A percentile compares a stretch with the other conserved stretches of the same genome.
These are phyloP conservation scores for Evansstolkia leycettana DNA, from an alignment of 495 filamentous ascomycete genomes.

Conservation along the genomic window DNA sequence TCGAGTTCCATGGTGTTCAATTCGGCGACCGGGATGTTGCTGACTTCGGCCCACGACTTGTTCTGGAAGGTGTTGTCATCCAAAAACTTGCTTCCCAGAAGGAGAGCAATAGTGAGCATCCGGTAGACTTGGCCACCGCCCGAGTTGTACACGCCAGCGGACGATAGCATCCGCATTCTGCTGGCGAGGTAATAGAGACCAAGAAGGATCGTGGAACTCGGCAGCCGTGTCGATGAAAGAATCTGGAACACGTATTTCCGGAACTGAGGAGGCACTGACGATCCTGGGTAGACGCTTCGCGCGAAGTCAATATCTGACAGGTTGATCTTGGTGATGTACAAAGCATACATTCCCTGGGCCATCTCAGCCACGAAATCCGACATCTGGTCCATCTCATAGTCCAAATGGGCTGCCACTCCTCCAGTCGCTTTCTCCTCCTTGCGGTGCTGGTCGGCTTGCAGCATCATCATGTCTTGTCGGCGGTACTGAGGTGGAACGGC, in stretches of 20 bases:
- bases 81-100: conserved; percentile 94
- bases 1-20: conserved; percentile 85
- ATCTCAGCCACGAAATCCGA: conserved; percentile 94
- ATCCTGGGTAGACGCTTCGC: conserved; percentile 62
- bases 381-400: conserved; percentile 99
- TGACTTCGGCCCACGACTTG: conserved; percentile 97
- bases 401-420: conserved; percentile 89
- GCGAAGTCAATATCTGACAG: conserved; percentile 61
- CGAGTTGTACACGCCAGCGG: conserved; percentile 39
- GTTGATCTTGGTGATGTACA: conserved; percentile 47
- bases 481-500: conserved; percentile 32
- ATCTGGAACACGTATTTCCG: conserved; percentile 93
- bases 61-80: conserved; percentile 99
- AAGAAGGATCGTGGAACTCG: conserved; percentile 87
- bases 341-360: conserved; percentile 68
- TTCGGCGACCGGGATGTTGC: conserved; percentile 76
- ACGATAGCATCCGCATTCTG: conserved; percentile 63
- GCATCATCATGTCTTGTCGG: conserved; percentile 26
- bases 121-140: conserved; percentile 72
- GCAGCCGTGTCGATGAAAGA: conserved; percentile 84
- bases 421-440: conserved; percentile 52
- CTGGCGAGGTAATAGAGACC: conserved; percentile 83
- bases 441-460: conserved; percentile 20
- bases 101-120: conserved; percentile 76
- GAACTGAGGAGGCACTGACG: conserved; percentile 61